Conservation (phyloP, 768 basidiomycete genomes). For the Suillus fuscotomentosus region DNA sequence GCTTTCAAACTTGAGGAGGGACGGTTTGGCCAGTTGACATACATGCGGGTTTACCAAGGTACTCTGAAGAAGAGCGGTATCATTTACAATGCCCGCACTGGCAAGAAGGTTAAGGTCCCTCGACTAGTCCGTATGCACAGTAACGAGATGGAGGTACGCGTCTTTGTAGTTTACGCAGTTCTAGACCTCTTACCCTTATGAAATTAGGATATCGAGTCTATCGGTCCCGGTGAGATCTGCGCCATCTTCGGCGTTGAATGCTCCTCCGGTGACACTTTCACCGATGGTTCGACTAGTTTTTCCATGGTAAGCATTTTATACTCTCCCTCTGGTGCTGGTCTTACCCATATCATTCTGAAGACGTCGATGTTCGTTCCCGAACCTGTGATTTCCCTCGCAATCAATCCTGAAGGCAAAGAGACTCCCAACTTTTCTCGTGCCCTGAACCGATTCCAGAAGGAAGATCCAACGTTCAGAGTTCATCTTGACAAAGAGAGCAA, state of each 20-base stretch:
- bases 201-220: constrained; percentile 79
- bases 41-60: constrained; percentile 98
- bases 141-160: constrained; percentile 94
- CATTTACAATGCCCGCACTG: constrained; percentile 91
- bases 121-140: constrained; percentile 96
- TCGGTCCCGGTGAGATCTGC: constrained; percentile 98
- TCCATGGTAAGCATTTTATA: constrained; percentile 72
- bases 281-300: constrained; percentile 84
- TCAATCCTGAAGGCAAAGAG: constrained; percentile 90
- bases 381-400: constrained; percentile 93
- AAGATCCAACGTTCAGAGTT: constrained; percentile 98
- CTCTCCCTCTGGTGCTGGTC: not conserved
- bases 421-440: constrained; percentile 97
- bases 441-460: constrained; percentile 95
- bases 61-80: constrained; percentile 80
- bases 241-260: constrained; percentile 99
- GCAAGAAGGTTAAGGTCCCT: constrained; percentile 97
- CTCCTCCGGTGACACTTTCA: constrained; percentile 97
- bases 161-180: not conserved
- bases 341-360: constrained; percentile 36
- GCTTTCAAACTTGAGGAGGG: constrained; percentile 99
- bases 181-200: not conserved
- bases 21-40: constrained; percentile 94
- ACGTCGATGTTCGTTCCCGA: constrained; percentile 99
- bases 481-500: constrained; percentile 93